phyloP scores from a whole-genome alignment of 2,329 filamentous ascomycete species.

The Microsporum audouinii region DNA sequence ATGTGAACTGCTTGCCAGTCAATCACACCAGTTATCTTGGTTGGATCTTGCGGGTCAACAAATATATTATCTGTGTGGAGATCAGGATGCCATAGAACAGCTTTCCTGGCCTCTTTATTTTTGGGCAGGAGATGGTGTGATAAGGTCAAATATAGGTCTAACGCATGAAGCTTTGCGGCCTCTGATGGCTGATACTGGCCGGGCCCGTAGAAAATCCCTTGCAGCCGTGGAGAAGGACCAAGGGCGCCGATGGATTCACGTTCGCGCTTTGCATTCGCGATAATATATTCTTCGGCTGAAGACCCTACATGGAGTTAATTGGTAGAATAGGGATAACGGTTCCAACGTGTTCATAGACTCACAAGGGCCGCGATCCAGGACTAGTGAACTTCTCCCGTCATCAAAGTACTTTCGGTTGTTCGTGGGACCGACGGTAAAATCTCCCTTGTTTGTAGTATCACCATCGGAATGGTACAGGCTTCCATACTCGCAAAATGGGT shows the following conservation, averaged over 20 bases:
- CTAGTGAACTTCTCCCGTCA: not conserved
- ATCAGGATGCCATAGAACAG: not conserved
- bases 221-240: not conserved
- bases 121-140: not conserved
- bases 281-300: not conserved
- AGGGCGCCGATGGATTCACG: not conserved
- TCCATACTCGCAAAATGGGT: not conserved
- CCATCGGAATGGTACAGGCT: not conserved
- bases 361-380: not conserved
- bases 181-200: not conserved
- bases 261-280: not conserved
- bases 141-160: not conserved
- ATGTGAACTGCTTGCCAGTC: slow-evolving; percentile 20
- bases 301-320: not conserved
- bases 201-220: not conserved
- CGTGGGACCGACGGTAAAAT: not conserved
- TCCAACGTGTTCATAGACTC: not conserved
- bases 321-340: not conserved
- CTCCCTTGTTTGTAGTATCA: not conserved
- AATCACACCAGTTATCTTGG: slow-evolving; percentile 20
- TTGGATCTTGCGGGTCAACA: slow-evolving; percentile 19
- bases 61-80: slow-evolving; percentile 25
- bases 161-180: not conserved
- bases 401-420: not conserved
- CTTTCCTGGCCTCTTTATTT: not conserved